Base-by-base conservation (phyloP, 108 stramenopile species). In the Cylindrotheca fusiformis region DNA sequence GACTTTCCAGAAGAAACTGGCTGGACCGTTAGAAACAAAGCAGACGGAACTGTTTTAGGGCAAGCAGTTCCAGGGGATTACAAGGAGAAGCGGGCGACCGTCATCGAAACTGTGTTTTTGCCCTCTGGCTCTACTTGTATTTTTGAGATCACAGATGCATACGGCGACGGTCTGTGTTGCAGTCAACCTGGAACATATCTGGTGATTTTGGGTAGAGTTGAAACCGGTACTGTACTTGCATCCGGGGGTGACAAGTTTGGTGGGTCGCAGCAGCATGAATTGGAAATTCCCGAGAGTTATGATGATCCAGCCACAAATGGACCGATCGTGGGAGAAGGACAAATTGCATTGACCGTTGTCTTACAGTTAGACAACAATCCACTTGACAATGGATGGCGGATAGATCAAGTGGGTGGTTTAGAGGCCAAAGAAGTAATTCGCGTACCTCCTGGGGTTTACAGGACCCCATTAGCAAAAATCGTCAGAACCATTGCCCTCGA, bases 141-240 rank as follows among this genome's bases (percentile, higher is more conserved):
- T 2, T 68, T 78, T 60, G 33, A 48, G 4, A 55, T 72, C 22
- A 26, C 30, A 20, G 77, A 78, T 47, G 28, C 51, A 8, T 63
- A 47, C n/a, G 71, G 67, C 0, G 71, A 78, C 36, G 77, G 77
- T 0, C 36, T 77, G n/a, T 77, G 76, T 48, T 77, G 76, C 48
- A 58, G 57, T 30, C 6, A 41, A 6, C 63, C 70, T 14, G 70
- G 70, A 19, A 71, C 27, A 27, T 71, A 63, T 33, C 17, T 55
- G 6, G 33, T 71, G 21, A 27, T 52, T 2, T n/a, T 71, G 3
- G 70, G 70, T 18, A n/a, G 27, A 21, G 44, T 41, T 32, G 27
- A 55, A 1, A 33, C 25, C 27, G 70, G 70, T 20, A 28, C 20
- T 27, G 60, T 71, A 4, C 30, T 71, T 12, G 70, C 45, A 1